Evolutionary conservation across 1,284 basidiomycete genomes (phyloP).

Genomic region (Earliella scabrosa): DNA sequence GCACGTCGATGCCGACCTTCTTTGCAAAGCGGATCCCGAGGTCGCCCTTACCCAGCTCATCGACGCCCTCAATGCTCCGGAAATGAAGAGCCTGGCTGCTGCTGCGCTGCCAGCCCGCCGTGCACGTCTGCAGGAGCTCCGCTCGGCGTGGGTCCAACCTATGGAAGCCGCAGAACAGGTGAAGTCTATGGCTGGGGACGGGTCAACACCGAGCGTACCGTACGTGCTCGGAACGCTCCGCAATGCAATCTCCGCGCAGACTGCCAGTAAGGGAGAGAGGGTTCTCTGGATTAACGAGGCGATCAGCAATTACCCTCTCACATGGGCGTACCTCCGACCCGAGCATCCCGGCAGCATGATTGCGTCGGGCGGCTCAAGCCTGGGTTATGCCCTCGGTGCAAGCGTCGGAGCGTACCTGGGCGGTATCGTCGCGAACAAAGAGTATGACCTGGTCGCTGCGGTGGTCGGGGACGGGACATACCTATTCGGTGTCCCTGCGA

Average conservation of each 20-base stretch:
- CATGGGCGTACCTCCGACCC: constrained; percentile 63
- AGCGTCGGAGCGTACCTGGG: constrained; percentile 62
- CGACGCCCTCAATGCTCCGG: constrained; percentile 23
- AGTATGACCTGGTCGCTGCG: constrained; percentile 54
- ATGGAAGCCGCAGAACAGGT: constrained; percentile 29
- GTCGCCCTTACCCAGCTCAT: constrained; percentile 56
- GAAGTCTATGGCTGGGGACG: constrained; percentile 19
- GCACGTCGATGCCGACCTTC: constrained; percentile 58
- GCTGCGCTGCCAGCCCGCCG: constrained; percentile 7
- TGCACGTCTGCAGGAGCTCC: constrained; percentile 6
- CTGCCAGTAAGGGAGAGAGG: constrained; percentile 41
- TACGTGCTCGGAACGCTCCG: constrained; percentile 57
- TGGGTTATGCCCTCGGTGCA: constrained; percentile 71
- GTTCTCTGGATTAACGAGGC: constrained; percentile 65
- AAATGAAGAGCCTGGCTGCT: constrained; percentile 5
- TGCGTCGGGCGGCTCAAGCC: constrained; percentile 59
- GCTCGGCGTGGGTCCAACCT: constrained; percentile 28
- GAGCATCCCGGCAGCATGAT: constrained; percentile 54
- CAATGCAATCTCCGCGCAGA: constrained; percentile 39
- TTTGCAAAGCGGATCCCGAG: constrained; percentile 60
- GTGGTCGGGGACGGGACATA: constrained; percentile 74
- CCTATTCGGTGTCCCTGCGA: constrained; percentile 67
- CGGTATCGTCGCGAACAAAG: constrained; percentile 35
- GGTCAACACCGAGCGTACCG: constrained; percentile 44
- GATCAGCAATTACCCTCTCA: constrained; percentile 57